Percentiles rank a stretch among this genome's conserved stretches.
These are phyloP conservation scores for Schizochytrium sp. DNA, from an alignment of 108 stramenopile genomes.

Conservation along the genomic window DNA sequence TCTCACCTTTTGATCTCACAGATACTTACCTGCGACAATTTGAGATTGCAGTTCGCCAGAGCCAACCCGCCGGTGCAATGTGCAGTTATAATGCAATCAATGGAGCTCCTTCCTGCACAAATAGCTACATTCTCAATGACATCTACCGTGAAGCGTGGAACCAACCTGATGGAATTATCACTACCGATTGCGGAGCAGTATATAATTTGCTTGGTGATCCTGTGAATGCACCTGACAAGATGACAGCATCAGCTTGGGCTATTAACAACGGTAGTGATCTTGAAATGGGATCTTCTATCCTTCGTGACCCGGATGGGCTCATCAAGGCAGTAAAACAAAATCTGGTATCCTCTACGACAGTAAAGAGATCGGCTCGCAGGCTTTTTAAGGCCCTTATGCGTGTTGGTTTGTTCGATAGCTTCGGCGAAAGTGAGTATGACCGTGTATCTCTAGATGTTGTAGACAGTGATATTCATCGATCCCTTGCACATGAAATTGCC, in stretches of 20 bases:
- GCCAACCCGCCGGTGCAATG: conserved; percentile 2
- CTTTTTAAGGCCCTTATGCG: conserved; percentile 25
- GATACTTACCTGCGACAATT: conserved; percentile 33
- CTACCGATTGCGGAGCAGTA: conserved; percentile 30
- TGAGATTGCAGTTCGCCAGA: background rate
- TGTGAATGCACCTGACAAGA: background rate
- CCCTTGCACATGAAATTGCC: background rate
- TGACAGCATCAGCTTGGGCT: background rate
- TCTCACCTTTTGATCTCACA: conserved; percentile 18
- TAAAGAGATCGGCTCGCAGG: background rate
- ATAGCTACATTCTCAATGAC: background rate
- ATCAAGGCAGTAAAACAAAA: background rate
- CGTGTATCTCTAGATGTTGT: background rate
- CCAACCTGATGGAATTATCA: conserved; percentile 3
- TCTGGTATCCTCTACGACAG: background rate
- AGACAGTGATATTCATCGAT: background rate
- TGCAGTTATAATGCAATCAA: conserved; percentile 51
- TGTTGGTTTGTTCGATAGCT: background rate
- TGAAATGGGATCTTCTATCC: background rate
- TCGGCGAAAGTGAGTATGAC: conserved; percentile 19
- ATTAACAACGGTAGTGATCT: conserved; percentile 34
- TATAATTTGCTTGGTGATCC: background rate
- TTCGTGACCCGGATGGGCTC: background rate
- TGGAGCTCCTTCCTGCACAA: conserved; percentile 16
- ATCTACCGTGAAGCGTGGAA: background rate